These are phyloP conservation scores for Symbiodinium pilosum DNA, from an alignment of 73 alveolate species.

Conservation along the genomic window DNA sequence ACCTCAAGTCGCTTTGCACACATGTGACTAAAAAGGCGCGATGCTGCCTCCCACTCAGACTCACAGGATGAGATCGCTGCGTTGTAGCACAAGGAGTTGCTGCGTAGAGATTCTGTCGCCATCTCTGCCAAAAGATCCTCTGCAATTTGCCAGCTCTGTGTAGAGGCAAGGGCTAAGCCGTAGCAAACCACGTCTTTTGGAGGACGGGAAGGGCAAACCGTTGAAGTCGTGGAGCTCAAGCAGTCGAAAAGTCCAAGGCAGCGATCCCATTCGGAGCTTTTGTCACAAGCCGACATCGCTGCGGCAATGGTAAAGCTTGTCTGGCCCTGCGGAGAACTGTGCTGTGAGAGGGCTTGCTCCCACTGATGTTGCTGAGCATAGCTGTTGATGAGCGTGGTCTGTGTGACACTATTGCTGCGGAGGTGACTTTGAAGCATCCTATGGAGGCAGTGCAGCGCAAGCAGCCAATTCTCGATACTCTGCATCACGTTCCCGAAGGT, in stretches of 20 bases:
- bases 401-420: background rate
- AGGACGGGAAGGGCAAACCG: background rate
- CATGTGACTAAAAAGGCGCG: background rate
- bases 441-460: background rate
- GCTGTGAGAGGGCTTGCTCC: background rate
- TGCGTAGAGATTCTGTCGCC: background rate
- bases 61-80: background rate
- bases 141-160: slow-evolving; percentile 42
- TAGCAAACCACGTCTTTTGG: background rate
- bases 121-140: background rate
- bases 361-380: background rate
- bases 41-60: background rate
- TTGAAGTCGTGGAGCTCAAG: background rate
- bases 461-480: background rate
- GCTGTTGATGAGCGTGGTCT: background rate
- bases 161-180: slow-evolving; percentile 13
- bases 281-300: slow-evolving; percentile 74
- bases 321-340: background rate
- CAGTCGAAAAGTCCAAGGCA: background rate
- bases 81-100: background rate
- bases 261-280: background rate
- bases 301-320: slow-evolving; percentile 6
- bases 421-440: background rate
- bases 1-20: background rate
- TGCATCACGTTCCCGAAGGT: background rate